phyloP scores from a whole-genome alignment of 306 rosid species.

The Acacia melanoxylon region DNA sequence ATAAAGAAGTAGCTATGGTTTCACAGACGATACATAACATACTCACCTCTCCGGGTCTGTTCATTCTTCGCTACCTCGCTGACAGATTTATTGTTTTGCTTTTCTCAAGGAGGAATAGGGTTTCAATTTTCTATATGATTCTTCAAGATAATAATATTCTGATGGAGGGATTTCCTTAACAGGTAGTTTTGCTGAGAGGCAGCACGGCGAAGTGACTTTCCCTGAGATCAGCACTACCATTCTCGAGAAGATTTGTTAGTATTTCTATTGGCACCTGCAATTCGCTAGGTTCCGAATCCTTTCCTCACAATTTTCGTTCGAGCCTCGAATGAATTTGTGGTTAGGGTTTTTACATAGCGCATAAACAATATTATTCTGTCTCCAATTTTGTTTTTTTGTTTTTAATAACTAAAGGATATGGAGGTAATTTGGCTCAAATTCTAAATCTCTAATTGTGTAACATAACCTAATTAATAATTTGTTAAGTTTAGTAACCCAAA shows the following conservation, averaged over 20 bases:
- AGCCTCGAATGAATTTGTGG: neutral
- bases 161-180: neutral
- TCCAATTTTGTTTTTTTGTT: no score
- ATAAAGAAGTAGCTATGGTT: constrained; percentile 98
- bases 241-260: constrained; percentile 98
- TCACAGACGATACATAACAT: constrained; percentile 95
- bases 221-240: constrained; percentile 95
- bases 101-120: constrained; percentile 19
- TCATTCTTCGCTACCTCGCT: neutral
- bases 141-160: neutral
- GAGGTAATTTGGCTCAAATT: no score
- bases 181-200: constrained; percentile 90
- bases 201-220: constrained; percentile 82
- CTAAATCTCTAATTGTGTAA: no score
- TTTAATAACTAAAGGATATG: no score
- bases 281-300: constrained; percentile 65
- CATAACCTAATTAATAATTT: no score
- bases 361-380: no score
- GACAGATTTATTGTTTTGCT: neutral
- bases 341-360: no score
- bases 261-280: constrained; percentile 94
- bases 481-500: no score
- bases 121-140: neutral
- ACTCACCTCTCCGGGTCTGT: constrained; percentile 93
- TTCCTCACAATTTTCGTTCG: neutral